Conservation (phyloP, 148 eudicot species). For the Amaranthus hypochondriacus region DNA sequence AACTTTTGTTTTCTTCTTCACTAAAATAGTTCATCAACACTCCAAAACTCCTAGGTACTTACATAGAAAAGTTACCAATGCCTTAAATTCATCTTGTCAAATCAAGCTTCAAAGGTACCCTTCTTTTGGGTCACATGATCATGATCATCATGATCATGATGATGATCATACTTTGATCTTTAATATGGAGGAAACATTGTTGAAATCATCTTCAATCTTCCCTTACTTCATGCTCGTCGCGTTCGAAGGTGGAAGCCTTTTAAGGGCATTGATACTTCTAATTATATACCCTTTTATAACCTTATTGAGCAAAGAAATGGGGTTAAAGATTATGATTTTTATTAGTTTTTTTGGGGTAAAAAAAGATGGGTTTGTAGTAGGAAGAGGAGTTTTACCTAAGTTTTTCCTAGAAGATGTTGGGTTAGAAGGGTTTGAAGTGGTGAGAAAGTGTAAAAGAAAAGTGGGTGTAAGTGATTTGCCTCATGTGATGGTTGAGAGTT, state of each 20-base stretch:
- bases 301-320: slow-evolving; percentile 32
- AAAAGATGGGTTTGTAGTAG: slow-evolving; percentile 41
- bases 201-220: slow-evolving; percentile 50
- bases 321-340: slow-evolving; percentile 56
- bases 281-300: slow-evolving; percentile 52
- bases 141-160: not conserved
- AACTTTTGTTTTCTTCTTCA: slow-evolving; percentile 35
- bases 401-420: slow-evolving; percentile 71
- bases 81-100: not conserved
- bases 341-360: slow-evolving; percentile 62
- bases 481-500: slow-evolving; percentile 65
- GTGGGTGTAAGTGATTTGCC: slow-evolving; percentile 63
- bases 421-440: slow-evolving; percentile 49
- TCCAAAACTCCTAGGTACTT: slow-evolving; percentile 33
- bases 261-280: slow-evolving; percentile 58
- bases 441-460: slow-evolving; percentile 39
- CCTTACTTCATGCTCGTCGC: slow-evolving; percentile 88
- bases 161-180: slow-evolving; percentile 38
- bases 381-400: slow-evolving; percentile 71
- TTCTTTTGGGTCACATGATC: slow-evolving; percentile 17
- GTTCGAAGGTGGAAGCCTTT: slow-evolving; percentile 66
- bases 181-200: slow-evolving; percentile 54
- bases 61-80: slow-evolving; percentile 29
- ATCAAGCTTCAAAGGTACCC: slow-evolving; percentile 26
- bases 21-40: slow-evolving; percentile 34